Conservation (phyloP, 2,329 filamentous ascomycete genomes). For the Apiospora sp. region DNA sequence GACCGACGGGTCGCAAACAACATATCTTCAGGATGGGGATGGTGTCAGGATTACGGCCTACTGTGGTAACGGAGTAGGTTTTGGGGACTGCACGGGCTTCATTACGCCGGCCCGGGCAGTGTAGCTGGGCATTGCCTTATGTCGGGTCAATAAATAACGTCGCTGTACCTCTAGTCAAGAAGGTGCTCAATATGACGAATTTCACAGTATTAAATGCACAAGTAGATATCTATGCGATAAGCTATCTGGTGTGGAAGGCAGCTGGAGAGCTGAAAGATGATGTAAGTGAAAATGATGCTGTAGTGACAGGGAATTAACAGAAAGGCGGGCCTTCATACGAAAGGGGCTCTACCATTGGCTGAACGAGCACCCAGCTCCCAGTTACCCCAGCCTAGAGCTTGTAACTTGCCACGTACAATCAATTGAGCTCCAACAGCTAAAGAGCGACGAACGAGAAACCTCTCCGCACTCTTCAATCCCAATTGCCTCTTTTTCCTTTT, state of each 20-base stretch:
- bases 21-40: slow-evolving; percentile 51
- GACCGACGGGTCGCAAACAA: slow-evolving; percentile 42
- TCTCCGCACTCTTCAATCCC: slow-evolving; percentile 6
- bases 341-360: neutral
- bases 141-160: neutral
- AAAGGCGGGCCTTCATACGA: neutral
- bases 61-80: slow-evolving; percentile 52
- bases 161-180: neutral
- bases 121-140: neutral
- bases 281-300: neutral
- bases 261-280: neutral
- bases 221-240: neutral
- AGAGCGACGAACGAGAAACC: neutral
- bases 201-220: neutral
- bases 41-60: slow-evolving; percentile 47
- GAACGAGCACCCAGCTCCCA: neutral
- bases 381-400: slow-evolving; percentile 6
- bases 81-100: slow-evolving; percentile 45
- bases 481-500: slow-evolving; percentile 23
- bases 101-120: slow-evolving; percentile 31
- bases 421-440: slow-evolving; percentile 25
- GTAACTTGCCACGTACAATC: slow-evolving; percentile 30
- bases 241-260: neutral
- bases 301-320: neutral
- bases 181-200: neutral